Evolutionary conservation across 2,329 filamentous ascomycete species (phyloP).

Genomic region (Epichloe bromicola): DNA sequence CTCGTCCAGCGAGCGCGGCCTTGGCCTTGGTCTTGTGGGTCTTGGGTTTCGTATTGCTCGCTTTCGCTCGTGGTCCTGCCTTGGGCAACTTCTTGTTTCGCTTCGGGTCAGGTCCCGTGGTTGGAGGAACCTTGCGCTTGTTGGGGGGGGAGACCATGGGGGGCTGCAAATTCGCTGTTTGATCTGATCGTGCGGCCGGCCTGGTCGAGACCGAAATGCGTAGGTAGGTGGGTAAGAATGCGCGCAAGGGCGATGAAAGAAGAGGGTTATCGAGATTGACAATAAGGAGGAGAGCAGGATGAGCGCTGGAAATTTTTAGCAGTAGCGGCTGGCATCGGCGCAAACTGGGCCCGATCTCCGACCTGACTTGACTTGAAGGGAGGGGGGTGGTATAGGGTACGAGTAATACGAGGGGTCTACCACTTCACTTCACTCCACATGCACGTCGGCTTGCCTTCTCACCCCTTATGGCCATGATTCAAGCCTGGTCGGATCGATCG

Average conservation of each 20-base stretch:
- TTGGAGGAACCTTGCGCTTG: slow-evolving; percentile 26
- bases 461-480: no score
- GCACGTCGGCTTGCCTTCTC: no score
- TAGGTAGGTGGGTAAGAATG: no score
- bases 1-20: slow-evolving; percentile 8
- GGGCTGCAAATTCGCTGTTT: not conserved
- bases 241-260: no score
- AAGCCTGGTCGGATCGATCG: no score
- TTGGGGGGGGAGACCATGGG: slow-evolving; percentile 21
- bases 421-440: not conserved
- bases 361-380: not conserved
- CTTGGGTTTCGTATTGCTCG: slow-evolving; percentile 1
- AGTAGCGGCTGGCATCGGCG: not conserved
- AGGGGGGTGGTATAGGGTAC: no score
- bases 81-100: slow-evolving; percentile 19
- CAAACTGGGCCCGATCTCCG: slow-evolving; percentile 1
- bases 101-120: slow-evolving; percentile 21
- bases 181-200: not conserved
- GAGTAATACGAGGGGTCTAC: no score
- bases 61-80: not conserved
- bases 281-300: not conserved
- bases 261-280: not conserved
- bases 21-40: slow-evolving; percentile 8
- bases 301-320: not conserved
- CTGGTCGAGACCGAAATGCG: not conserved